Conservation (phyloP, 2,329 filamentous ascomycete genomes). For the Exserohilum turcica region DNA sequence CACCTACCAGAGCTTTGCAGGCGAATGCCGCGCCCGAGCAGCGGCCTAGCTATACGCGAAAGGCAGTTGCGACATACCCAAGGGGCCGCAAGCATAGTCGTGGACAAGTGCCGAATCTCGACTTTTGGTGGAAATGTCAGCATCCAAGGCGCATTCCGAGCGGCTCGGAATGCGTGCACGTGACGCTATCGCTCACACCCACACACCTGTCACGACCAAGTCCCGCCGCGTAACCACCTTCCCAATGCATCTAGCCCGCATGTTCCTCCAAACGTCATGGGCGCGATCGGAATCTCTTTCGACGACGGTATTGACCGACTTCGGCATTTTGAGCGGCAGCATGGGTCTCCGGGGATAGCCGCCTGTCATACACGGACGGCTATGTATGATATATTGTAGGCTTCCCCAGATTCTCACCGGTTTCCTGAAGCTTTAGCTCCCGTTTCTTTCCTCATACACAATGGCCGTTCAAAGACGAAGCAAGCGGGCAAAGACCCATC, state of each 20-base stretch:
- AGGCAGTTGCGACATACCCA: constrained; percentile 58
- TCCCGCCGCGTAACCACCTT: constrained; percentile 16
- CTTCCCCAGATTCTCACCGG: constrained; percentile 12
- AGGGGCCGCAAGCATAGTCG: constrained; percentile 47
- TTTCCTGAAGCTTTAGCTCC: neutral
- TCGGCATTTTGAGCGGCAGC: constrained; percentile 34
- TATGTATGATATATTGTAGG: constrained; percentile 11
- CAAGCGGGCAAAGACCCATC: constrained; percentile 17
- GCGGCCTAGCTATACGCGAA: constrained; percentile 44
- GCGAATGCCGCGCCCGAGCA: constrained; percentile 33
- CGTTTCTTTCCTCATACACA: neutral
- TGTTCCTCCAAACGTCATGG: constrained; percentile 9
- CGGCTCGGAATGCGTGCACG: constrained; percentile 31
- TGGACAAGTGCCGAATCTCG: constrained; percentile 5
- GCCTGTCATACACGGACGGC: constrained; percentile 11
- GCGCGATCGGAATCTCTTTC: constrained; percentile 14
- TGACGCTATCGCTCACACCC: constrained; percentile 20
- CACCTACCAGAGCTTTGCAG: constrained; percentile 37
- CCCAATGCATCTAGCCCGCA: constrained; percentile 11
- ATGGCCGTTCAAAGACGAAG: constrained; percentile 22
- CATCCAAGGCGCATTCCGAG: constrained; percentile 30
- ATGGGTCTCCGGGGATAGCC: constrained; percentile 38
- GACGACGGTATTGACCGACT: constrained; percentile 26
- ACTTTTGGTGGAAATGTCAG: constrained; percentile 13
- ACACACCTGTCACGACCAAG: neutral